phyloP scores from a whole-genome alignment of 148 eudicot genomes.

The Chenopodium berlandieri region DNA sequence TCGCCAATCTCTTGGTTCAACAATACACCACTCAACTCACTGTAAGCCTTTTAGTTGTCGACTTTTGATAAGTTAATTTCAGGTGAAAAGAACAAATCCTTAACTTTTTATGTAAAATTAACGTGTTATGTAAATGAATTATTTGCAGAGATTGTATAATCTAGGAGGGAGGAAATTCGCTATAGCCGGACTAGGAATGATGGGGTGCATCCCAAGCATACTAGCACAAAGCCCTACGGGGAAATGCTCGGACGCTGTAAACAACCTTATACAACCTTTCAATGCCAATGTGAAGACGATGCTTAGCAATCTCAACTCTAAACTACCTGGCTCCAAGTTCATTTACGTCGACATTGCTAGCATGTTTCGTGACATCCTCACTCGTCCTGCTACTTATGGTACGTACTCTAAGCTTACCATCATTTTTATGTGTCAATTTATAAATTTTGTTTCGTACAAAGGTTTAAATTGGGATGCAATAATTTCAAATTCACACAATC shows the following conservation, averaged over 20 bases:
- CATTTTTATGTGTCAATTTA: not conserved
- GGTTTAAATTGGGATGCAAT: no score
- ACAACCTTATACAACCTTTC: conserved; percentile 67
- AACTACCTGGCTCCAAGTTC: conserved; percentile 60
- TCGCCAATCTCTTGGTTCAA: conserved; percentile 57
- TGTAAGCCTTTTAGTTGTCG: conserved; percentile 31
- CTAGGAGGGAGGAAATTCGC: conserved; percentile 83
- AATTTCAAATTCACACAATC: no score
- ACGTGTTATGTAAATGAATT: no score
- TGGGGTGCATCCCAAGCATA: conserved; percentile 92
- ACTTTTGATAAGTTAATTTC: no score
- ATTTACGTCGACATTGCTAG: conserved; percentile 53
- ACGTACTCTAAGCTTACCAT: conserved; percentile 25
- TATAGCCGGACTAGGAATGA: conserved; percentile 70
- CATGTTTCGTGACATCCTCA: conserved; percentile 69
- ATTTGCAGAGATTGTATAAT: conserved; percentile 65
- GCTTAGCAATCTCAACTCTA: conserved; percentile 54
- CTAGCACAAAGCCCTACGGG: conserved; percentile 54
- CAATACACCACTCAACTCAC: conserved; percentile 68
- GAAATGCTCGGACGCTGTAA: conserved; percentile 61
- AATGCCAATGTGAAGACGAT: conserved; percentile 62
- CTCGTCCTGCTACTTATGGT: conserved; percentile 63
- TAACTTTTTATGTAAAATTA: no score
- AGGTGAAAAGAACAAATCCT: no score
- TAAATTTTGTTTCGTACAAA: no score